Conservation (phyloP, 441 rosid genomes). For the Pelargonium fulgidum region DNA sequence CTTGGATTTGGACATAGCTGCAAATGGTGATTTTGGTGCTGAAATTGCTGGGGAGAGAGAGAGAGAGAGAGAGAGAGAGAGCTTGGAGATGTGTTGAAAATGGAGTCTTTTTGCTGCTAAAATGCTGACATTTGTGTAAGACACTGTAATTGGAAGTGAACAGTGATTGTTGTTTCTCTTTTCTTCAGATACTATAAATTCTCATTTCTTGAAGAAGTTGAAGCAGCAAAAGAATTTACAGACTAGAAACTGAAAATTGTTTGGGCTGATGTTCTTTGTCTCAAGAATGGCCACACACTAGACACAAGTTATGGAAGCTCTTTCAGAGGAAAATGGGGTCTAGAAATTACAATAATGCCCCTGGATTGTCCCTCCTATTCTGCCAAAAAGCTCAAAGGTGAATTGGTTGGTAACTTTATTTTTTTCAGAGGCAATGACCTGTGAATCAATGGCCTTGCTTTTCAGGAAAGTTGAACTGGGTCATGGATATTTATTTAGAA, state of each 20-base stretch:
- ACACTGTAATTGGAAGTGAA: slow-evolving; percentile 20
- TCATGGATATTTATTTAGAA: no score
- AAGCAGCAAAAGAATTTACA: slow-evolving; percentile 10
- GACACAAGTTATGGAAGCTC: not conserved
- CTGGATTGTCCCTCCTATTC: not conserved
- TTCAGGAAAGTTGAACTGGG: not conserved
- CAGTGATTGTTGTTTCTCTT: slow-evolving; percentile 1
- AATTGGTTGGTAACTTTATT: slow-evolving; percentile 7
- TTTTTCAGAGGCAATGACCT: slow-evolving; percentile 14
- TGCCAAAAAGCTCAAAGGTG: not conserved
- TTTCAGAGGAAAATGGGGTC: not conserved
- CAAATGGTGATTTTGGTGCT: slow-evolving; percentile 8
- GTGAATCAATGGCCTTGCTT: not conserved
- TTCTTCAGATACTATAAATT: slow-evolving; percentile 8
- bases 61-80: slow-evolving; percentile 17
- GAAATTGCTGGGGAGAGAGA: slow-evolving; percentile 11
- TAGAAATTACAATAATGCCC: slow-evolving; percentile 25
- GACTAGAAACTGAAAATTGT: slow-evolving; percentile 27
- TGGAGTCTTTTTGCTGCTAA: slow-evolving; percentile 22
- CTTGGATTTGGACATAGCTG: slow-evolving; percentile 69
- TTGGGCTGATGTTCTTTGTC: slow-evolving; percentile 33
- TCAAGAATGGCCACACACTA: slow-evolving; percentile 10
- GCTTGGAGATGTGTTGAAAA: slow-evolving; percentile 7
- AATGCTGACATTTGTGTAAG: slow-evolving; percentile 36
- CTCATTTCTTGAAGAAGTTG: not conserved